Base-by-base conservation (phyloP, 1,284 basidiomycete genomes). In the Rhodotorula sp. region DNA sequence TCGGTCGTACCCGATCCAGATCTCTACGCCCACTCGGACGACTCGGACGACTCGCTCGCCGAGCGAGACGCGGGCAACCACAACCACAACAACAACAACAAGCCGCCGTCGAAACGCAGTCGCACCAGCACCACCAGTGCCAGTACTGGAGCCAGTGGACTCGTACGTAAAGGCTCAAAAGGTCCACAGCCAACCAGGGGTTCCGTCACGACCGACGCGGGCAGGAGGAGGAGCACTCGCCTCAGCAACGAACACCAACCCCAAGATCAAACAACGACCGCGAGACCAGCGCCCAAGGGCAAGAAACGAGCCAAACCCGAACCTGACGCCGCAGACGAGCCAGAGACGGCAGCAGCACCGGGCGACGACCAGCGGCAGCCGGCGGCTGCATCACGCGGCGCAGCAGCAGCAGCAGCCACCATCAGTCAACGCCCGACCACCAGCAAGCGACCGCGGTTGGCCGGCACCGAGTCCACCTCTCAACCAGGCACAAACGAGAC, bases 1-100 rank as follows among this genome's bases (percentile, higher is more conserved):
- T 70, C 68, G 3, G 56, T 70, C 67, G 67, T 69, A 18, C 64
- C 74, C 14, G 74, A 75, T 43, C 69, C 71, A 3, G 61, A 64
- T 31, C 65, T 75, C n/a, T 75, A 75, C 66, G 58, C 54, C 47
- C 58, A 64, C 49, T 61, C 65, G 8, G 69, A 67, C 60, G 67
- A 69, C 60, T 47, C 56, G 12, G 57, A 67, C 65, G 43, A 26
- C 29, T 23, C n/a, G 16, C 54, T 18, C 5, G 26, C 7, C 48
- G 56, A 31, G 26, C 31, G 26, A 7, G 7, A 23, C 26, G 21
- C 43, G 47, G 46, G 29, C 62, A 15, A 2, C 51, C 52, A 34
- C 34, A 6, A 34, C 34, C 52, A 34, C 34, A 6, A 34, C 34
- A 34, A 34, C 34, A 34, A 8, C 14, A 56, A 4, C 31, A 20